Base-by-base conservation (phyloP, 2,329 filamentous ascomycete genomes). In the Trichoderma sp. region DNA sequence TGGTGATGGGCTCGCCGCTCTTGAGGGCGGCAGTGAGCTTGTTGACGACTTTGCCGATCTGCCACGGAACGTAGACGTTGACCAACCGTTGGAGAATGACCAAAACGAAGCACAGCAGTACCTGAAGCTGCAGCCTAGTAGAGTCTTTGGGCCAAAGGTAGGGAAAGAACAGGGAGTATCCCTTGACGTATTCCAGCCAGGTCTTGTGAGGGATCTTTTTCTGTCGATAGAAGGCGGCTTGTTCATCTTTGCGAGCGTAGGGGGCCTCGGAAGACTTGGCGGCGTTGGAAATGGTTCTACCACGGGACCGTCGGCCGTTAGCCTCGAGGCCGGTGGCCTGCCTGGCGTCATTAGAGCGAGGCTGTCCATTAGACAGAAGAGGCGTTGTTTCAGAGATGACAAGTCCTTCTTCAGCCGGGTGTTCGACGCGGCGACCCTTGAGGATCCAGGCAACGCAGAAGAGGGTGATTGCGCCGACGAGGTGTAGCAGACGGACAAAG, bases 141-240 rank as follows among this genome's bases (percentile, higher is more conserved):
- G 92, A 88, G 73, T 94, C 94, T 72, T 88, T 90, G 0, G 95
- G 95, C 95, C 95, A 99, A 66, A 98, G 86, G 74, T 98, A 99
- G 0, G 93, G 94, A 75, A 98, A 96, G 78, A 99, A 97, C 59
- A 97, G 82, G 14, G 90, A 91, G 77, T 98, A 99, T 52, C 94
- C 93, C 68, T 90, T 88, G 67, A 97, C 81, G 76, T 99, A 99
- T 74, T 98, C 93, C 88, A 91, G 96, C 95, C 95, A 99, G 60
- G 89, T 95, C 70, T 91, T 92, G 70, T 91, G 90, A 3, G 92
- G 93, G 9, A 92, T 85, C 69, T 92, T 94, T 44, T 90, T 90
- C 2, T 93, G 93, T 70, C 94, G 90, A 76, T 96, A 96, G 82
- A 96, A 98, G 6, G 91, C 92, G 10, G 90, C 88, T 26, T 87